These are phyloP conservation scores for Oryza australiensis DNA, from an alignment of 176 grass and related monocot species.

Conservation along the genomic window DNA sequence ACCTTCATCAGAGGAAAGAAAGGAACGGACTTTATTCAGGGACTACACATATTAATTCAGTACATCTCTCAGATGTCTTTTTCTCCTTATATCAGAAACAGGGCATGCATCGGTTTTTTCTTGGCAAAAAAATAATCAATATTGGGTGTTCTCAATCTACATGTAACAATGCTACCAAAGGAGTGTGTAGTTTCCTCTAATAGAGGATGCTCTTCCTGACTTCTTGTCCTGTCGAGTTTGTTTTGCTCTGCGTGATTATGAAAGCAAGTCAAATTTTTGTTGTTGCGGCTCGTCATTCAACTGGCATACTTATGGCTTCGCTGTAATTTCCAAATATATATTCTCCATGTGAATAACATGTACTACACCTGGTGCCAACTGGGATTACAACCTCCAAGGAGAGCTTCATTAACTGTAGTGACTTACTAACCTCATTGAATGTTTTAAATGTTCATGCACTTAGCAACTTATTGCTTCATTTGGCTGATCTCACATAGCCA, in stretches of 20 bases:
- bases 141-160: constrained; percentile 7
- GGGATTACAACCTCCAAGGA: not conserved
- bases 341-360: not conserved
- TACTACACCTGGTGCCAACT: not conserved
- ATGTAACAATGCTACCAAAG: not conserved
- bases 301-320: not conserved
- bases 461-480: not conserved
- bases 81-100: not conserved
- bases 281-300: not conserved
- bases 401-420: not conserved
- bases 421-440: not conserved
- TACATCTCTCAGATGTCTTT: not conserved
- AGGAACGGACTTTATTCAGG: not conserved
- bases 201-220: not conserved
- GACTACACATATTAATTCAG: no score
- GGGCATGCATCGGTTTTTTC: not conserved
- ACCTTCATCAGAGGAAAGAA: not conserved
- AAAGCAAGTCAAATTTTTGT: not conserved
- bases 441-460: not conserved
- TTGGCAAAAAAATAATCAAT: not conserved
- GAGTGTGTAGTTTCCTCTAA: not conserved
- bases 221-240: not conserved
- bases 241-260: not conserved
- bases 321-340: not conserved
- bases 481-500: not conserved